A percentile compares a stretch with the other conserved stretches of the same genome.
Evolutionary conservation across 306 rosid species (phyloP).

Genomic region (Senna siamea): DNA sequence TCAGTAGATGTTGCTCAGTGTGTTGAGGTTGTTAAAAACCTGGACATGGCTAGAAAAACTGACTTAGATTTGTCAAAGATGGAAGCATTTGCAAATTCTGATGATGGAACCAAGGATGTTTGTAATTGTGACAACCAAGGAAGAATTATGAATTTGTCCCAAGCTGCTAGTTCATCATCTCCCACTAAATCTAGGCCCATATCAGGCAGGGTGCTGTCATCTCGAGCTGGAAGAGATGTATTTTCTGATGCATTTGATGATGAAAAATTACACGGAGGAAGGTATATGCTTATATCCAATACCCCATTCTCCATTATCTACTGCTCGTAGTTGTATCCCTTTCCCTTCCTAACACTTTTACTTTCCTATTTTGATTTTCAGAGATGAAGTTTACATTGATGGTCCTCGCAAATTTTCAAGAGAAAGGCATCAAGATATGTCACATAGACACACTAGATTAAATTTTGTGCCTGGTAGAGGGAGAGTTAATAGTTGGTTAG

Average conservation of each 20-base stretch:
- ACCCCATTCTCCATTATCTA: neutral
- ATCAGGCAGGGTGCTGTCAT: slow-evolving; percentile 51
- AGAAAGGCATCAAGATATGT: slow-evolving; percentile 71
- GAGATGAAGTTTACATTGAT: slow-evolving; percentile 68
- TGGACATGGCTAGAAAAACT: slow-evolving; percentile 44
- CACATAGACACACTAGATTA: slow-evolving; percentile 65
- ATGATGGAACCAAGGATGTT: slow-evolving; percentile 58
- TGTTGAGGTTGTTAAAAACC: slow-evolving; percentile 49
- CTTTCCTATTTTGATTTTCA: slow-evolving; percentile 50
- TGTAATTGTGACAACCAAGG: slow-evolving; percentile 58
- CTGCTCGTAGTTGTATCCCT: slow-evolving; percentile 8
- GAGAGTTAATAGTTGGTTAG: slow-evolving; percentile 48
- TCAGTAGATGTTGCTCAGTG: slow-evolving; percentile 45
- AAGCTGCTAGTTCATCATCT: slow-evolving; percentile 53
- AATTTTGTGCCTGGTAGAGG: slow-evolving; percentile 79
- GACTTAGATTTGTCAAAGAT: slow-evolving; percentile 47
- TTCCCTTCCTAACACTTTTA: slow-evolving; percentile 24
- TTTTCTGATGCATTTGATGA: slow-evolving; percentile 53
- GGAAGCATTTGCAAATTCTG: slow-evolving; percentile 53
- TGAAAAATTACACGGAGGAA: slow-evolving; percentile 66
- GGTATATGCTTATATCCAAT: slow-evolving; percentile 52
- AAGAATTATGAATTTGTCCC: slow-evolving; percentile 71
- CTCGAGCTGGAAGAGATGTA: slow-evolving; percentile 62
- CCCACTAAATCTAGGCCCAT: slow-evolving; percentile 65
- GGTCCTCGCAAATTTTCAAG: slow-evolving; percentile 59